Evolutionary conservation across 2,329 filamentous ascomycete species (phyloP).

Genomic region (Colletotrichum sp.): DNA sequence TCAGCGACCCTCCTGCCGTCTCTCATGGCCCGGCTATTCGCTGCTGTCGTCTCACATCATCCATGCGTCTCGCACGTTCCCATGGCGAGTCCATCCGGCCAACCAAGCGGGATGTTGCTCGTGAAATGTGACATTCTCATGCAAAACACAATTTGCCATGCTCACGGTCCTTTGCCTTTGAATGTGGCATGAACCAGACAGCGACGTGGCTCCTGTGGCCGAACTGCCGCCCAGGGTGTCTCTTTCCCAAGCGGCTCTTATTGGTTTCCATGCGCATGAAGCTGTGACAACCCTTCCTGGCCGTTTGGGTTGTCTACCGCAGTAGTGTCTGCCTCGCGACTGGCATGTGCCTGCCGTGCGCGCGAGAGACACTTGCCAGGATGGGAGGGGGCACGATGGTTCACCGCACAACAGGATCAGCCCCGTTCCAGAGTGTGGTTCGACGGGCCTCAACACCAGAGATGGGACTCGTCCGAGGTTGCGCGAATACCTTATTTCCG

Average conservation of each 20-base stretch:
- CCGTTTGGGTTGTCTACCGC: not conserved
- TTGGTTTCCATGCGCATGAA: slow-evolving; percentile 16
- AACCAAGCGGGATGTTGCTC: not conserved
- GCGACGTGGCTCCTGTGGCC: slow-evolving; percentile 4
- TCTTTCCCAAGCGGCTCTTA: not conserved
- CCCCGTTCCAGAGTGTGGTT: not conserved
- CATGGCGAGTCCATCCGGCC: not conserved
- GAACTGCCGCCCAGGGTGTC: not conserved
- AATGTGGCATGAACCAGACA: not conserved
- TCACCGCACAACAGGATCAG: slow-evolving; percentile 8
- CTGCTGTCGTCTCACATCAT: slow-evolving; percentile 16
- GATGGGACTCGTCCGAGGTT: slow-evolving; percentile 17
- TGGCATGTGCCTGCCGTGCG: slow-evolving; percentile 11
- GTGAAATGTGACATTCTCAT: not conserved
- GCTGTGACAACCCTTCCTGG: not conserved
- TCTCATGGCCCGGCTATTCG: not conserved
- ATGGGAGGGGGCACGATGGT: not conserved
- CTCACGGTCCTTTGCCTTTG: not conserved
- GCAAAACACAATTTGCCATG: not conserved
- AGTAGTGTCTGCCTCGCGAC: not conserved
- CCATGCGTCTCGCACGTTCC: slow-evolving; percentile 11
- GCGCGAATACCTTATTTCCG: slow-evolving; percentile 14
- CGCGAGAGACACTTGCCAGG: not conserved
- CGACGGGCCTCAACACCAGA: not conserved
- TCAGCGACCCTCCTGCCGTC: not conserved